phyloP scores from a whole-genome alignment of 192 early-diverging fungal genomes.

The Radiomyces spectabilis region DNA sequence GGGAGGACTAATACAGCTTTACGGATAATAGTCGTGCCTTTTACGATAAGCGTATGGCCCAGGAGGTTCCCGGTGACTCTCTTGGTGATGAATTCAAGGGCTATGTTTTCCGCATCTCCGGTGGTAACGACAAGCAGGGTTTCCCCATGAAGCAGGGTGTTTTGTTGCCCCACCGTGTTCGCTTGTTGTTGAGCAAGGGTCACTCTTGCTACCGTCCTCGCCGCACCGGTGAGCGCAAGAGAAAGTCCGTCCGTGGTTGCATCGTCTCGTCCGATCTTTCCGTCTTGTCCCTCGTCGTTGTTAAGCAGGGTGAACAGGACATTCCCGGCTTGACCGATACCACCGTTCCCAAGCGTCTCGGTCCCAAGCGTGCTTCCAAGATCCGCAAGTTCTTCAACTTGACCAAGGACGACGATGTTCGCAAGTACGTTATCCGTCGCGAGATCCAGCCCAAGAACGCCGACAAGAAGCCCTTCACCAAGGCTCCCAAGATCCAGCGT shows the following conservation, averaged over 20 bases:
- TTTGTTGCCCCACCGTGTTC: slow-evolving; percentile 55
- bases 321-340: slow-evolving; percentile 92
- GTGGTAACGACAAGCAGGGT: slow-evolving; percentile 98
- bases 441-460: slow-evolving; percentile 81
- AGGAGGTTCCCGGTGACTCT: slow-evolving; percentile 86
- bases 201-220: slow-evolving; percentile 98
- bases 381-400: slow-evolving; percentile 98
- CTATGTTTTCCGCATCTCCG: slow-evolving; percentile 96
- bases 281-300: slow-evolving; percentile 84
- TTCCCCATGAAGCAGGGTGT: slow-evolving; percentile 99
- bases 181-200: slow-evolving; percentile 76
- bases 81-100: slow-evolving; percentile 99
- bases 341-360: slow-evolving; percentile 89
- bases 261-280: slow-evolving; percentile 90
- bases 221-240: slow-evolving; percentile 92
- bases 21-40: slow-evolving; percentile 66
- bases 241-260: slow-evolving; percentile 98
- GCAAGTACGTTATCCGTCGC: slow-evolving; percentile 97
- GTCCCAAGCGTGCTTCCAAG: slow-evolving; percentile 95
- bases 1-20: background rate
- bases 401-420: slow-evolving; percentile 95
- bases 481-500: slow-evolving; percentile 93
- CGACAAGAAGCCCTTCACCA: slow-evolving; percentile 86
- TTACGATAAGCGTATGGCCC: slow-evolving; percentile 93
- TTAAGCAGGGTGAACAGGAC: slow-evolving; percentile 92